phyloP scores from a whole-genome alignment of 306 rosid species.

The Senna tora region DNA sequence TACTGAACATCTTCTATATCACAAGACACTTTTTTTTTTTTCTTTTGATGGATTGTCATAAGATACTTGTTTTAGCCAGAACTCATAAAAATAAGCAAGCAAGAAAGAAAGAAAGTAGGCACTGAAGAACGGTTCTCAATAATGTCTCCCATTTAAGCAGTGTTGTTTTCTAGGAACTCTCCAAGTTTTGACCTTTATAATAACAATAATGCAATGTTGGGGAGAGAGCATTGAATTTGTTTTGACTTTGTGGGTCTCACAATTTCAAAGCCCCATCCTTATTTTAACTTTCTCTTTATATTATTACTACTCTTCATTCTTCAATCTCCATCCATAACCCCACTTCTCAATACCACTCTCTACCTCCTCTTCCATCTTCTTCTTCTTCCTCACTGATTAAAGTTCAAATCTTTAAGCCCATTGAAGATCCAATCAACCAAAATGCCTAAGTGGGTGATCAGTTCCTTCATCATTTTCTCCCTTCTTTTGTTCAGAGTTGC shows the following conservation, averaged over 20 bases:
- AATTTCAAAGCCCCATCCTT: conserved; percentile 43
- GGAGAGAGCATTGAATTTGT: conserved; percentile 39
- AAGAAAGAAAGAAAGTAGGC: not conserved
- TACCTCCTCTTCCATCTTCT: not conserved
- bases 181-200: conserved; percentile 38
- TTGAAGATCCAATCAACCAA: conserved; percentile 9
- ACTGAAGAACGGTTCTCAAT: not conserved
- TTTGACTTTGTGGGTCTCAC: conserved; percentile 45
- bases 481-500: conserved; percentile 38
- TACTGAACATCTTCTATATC: too few relatives aligned
- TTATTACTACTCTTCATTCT: conserved; percentile 1
- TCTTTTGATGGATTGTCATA: too few relatives aligned
- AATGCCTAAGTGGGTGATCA: conserved; percentile 47
- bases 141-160: conserved; percentile 44
- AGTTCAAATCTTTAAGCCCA: conserved; percentile 1
- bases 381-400: conserved; percentile 8
- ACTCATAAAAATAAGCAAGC: not conserved
- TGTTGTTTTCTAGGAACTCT: conserved; percentile 43
- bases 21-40: too few relatives aligned
- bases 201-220: conserved; percentile 34
- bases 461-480: conserved; percentile 43
- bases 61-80: too few relatives aligned
- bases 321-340: not conserved
- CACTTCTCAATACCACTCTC: conserved; percentile 8
- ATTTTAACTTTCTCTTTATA: conserved; percentile 23